Percentiles rank a stretch among this genome's conserved stretches.
These are phyloP conservation scores for Candida boidinii DNA, from an alignment of 805 yeast genomes.

Conservation along the genomic window DNA sequence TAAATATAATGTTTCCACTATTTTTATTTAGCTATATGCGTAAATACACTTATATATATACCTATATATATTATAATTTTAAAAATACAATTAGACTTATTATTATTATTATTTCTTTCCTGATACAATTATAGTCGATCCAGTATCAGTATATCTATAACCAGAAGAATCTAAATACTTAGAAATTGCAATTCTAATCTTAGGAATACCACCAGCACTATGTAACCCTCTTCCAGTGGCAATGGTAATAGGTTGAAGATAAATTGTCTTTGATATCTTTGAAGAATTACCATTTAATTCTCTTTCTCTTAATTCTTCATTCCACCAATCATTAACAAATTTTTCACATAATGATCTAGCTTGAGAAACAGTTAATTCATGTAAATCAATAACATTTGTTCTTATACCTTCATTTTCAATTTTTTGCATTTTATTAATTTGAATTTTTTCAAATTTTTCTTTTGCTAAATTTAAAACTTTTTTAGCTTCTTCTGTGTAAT, in stretches of 20 bases:
- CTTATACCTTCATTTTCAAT: constrained; percentile 6
- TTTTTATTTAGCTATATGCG: too few species aligned
- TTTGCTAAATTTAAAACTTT: constrained; percentile 7
- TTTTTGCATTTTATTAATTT: background rate
- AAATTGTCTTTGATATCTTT: constrained; percentile 24
- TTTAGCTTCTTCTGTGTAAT: constrained; percentile 4
- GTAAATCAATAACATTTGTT: constrained; percentile 41
- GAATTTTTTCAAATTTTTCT: constrained; percentile 9
- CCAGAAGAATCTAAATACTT: constrained; percentile 26
- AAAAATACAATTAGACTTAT: background rate
- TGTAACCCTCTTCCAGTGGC: constrained; percentile 71
- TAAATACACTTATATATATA: too few species aligned
- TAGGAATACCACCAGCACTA: constrained; percentile 47
- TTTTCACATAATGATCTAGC: constrained; percentile 32
- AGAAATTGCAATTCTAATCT: constrained; percentile 34
- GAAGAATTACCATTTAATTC: constrained; percentile 30
- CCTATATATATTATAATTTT: background rate
- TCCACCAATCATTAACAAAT: constrained; percentile 55
- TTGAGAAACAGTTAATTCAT: constrained; percentile 37
- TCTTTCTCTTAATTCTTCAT: constrained; percentile 37
- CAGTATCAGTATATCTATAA: constrained; percentile 39
- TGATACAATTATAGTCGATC: constrained; percentile 31
- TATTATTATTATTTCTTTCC: constrained; percentile 26
- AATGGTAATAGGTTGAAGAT: constrained; percentile 35
- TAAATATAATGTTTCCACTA: too few species aligned